A percentile compares a stretch with the other conserved stretches of the same genome.
phyloP scores from a whole-genome alignment of 352 stramenopile species.

The Aphanomyces stellatus region DNA sequence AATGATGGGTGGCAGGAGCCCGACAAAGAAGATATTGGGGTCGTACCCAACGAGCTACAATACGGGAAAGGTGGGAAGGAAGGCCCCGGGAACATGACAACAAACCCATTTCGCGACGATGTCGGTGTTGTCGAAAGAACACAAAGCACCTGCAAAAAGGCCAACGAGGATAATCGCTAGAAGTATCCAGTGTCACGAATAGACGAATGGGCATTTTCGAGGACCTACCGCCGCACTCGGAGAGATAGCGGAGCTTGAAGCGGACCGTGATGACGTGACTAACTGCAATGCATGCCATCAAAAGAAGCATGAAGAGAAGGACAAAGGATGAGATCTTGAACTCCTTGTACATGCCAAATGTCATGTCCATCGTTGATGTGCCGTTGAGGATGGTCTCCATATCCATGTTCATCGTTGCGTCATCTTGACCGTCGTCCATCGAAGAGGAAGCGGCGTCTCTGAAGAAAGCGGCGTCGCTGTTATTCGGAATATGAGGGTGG shows the following conservation, averaged over 20 bases:
- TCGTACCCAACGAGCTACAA: conserved; percentile 26
- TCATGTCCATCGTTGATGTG: not conserved
- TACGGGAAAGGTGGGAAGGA: not conserved
- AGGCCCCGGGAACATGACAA: not conserved
- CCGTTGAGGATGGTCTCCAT: too few species aligned
- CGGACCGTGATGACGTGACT: not conserved
- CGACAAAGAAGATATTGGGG: conserved; percentile 51
- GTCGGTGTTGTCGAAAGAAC: not conserved
- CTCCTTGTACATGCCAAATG: conserved; percentile 9
- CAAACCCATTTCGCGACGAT: not conserved
- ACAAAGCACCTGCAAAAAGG: not conserved
- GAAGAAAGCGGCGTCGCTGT: too few species aligned
- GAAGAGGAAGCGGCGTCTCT: too few species aligned
- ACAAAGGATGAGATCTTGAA: not conserved
- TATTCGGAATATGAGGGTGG: too few species aligned
- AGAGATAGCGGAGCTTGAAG: not conserved
- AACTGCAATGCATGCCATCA: not conserved
- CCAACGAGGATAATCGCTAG: not conserved
- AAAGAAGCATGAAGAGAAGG: not conserved
- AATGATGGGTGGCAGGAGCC: conserved; percentile 55
- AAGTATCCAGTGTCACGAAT: not conserved
- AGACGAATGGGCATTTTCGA: not conserved
- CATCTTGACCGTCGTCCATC: too few species aligned
- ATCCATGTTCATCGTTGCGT: too few species aligned
- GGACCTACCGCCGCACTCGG: not conserved